Evolutionary conservation across 176 grass and related monocot species (phyloP).

Genomic region (Aegilops bicornis): DNA sequence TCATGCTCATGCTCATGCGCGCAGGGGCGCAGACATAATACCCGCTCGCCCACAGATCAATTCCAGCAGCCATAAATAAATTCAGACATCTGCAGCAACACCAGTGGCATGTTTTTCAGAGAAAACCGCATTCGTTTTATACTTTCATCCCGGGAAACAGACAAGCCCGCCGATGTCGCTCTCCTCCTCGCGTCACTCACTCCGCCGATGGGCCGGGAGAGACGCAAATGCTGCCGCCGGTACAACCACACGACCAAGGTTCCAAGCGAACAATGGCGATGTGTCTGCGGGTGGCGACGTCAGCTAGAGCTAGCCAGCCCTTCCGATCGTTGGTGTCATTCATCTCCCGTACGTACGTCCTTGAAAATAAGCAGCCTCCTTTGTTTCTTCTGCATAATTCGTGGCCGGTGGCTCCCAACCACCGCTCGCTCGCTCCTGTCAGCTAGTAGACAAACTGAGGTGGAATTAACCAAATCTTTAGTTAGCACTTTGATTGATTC

Average conservation of each 20-base stretch:
- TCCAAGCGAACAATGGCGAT: conserved; percentile 38
- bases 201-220: not conserved
- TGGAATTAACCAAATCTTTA: not conserved
- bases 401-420: not conserved
- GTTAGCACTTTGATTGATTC: not conserved
- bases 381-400: not conserved
- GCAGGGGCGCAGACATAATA: not conserved
- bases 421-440: not conserved
- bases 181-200: conserved; percentile 1
- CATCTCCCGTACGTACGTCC: not conserved
- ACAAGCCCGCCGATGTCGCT: not conserved
- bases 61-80: not conserved
- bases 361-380: not conserved
- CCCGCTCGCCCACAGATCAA: not conserved
- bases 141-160: not conserved
- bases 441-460: not conserved
- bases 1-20: not conserved
- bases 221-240: not conserved
- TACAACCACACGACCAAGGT: not conserved
- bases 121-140: not conserved
- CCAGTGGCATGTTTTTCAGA: not conserved
- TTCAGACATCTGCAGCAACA: not conserved
- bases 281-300: conserved; percentile 11
- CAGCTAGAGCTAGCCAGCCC: not conserved
- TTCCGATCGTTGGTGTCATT: not conserved